Evolutionary conservation across 2,329 filamentous ascomycete genomes (phyloP), one percentile per base, ranked within the genome.

Genomic region (Dryadomyces sulphureus): DNA sequence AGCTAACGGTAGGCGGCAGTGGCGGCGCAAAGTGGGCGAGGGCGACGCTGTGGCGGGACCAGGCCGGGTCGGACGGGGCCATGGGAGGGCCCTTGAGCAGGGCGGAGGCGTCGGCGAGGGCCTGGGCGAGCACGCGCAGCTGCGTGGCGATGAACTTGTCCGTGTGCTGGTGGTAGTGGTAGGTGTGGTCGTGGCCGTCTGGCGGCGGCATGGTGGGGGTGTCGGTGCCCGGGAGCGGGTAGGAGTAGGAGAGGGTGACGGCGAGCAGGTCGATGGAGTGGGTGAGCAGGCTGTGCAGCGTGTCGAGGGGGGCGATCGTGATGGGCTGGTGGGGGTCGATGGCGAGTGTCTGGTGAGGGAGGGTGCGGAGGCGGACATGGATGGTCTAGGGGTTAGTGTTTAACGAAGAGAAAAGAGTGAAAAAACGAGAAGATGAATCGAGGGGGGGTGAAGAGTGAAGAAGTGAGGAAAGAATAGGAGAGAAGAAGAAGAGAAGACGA

Each of bases 221-320:
- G n/a, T n/a, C 41, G 27, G 12, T 30, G 4, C 9, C 5, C 27
- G 27, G 9, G 22, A 54, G 30, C 7, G 27, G 41, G 20, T 43
- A 53, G 17, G 45, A 49, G 32, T 82, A 83, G 67, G 79, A 81
- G 24, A 82, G 73, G 39, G 82, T 86, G 16, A 93, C 74, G 55
- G 82, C 77, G 43, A 94, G 79, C 41, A 94, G 77, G 60, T 93
- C 86, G 51, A 95, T 75, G 48, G 85, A 81, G 56, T 86, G 77
- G 50, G 84, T 90, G 54, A 96, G 80, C 36, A 88, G 70, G n/a
- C 78, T 77, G 51, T 86, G 77, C 12, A 92, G 75, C 11, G 74
- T 66, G 19, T 79, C 77, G 44, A 95, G 73, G 49, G 88, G 79
- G 16, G 75, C 70, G 43, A 96, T 72, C 53, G 71, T 68, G 54